Base-by-base conservation (phyloP, 768 basidiomycete genomes). In the Dioszegia aurantiaca region DNA sequence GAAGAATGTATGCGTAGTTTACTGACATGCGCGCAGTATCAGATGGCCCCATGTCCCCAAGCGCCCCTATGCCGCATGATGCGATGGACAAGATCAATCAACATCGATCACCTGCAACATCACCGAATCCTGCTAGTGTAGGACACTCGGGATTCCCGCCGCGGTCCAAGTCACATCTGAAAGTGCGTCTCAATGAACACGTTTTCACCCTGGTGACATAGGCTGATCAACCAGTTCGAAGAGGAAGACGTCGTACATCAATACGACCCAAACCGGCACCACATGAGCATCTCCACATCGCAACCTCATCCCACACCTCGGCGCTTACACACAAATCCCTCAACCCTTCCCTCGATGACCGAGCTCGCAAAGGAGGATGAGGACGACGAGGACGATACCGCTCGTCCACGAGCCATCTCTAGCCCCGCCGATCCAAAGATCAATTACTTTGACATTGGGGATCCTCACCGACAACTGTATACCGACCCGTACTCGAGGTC, bases 31-130 rank as follows among this genome's bases (percentile, higher is more conserved):
- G n/a, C 10, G 19, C 48, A 76, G 75, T 97, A 5, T 92, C 90
- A 71, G 93, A 97, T 72, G 83, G 14, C 14, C 33, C 33, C 14
- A 33, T 33, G 33, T 33, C 33, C 8, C 33, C 33, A 6, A 33
- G 33, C 14, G 33, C 86, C 11, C 93, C 93, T 2, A 83, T 95
- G 70, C 87, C 88, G 37, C 55, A 69, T 26, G 75, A 77, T 58
- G 71, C 74, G 1, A 46, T 67, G 55, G 77, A 77, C 48, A 63
- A 71, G 54, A 73, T 77, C 41, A 71, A 74, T 12, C 14, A 75
- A 9, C 68, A 77, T 42, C 31, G 43, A 55, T 17, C 60, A 52
- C 42, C 59, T 14, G 17, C 21, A 16, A 53, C 48, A 27, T 44
- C 49, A 36, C 27, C 44, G 4, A 24, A 33, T 19, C 30, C 24